Evolutionary conservation across 176 grass and related monocot genomes (phyloP).

Genomic region (Oryza nivara): DNA sequence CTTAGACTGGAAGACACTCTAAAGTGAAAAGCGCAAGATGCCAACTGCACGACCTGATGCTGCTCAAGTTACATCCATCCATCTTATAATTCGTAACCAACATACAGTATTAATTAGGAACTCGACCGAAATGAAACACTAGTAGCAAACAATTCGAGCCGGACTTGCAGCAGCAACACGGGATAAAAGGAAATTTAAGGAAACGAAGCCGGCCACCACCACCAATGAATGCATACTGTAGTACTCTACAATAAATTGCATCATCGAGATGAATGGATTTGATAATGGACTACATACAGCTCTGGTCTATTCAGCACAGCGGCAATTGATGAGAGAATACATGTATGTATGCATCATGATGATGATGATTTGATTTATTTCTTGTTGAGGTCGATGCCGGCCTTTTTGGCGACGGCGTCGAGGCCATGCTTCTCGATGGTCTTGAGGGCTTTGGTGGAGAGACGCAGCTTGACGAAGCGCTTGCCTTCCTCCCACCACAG

Average conservation of each 20-base stretch:
- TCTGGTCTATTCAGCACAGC: too few species aligned
- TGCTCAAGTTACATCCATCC: too few species aligned
- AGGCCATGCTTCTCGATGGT: conserved; percentile 94
- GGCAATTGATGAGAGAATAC: too few species aligned
- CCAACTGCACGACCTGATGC: too few species aligned
- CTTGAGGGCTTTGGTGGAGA: conserved; percentile 85
- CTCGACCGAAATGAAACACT: too few species aligned
- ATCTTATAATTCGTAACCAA: too few species aligned
- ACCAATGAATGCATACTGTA: background rate
- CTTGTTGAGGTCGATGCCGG: conserved; percentile 80
- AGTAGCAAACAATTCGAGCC: background rate
- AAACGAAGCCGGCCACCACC: background rate
- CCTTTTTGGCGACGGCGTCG: conserved; percentile 84
- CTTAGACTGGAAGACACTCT: too few species aligned
- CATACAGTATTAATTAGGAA: too few species aligned
- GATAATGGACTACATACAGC: background rate
- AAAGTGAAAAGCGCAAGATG: too few species aligned
- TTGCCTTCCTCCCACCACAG: conserved; percentile 93
- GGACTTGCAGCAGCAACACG: background rate
- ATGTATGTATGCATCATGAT: background rate
- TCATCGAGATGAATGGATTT: background rate
- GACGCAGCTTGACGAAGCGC: conserved; percentile 71
- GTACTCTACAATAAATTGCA: too few species aligned
- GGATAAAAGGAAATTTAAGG: background rate
- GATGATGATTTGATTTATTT: conserved; percentile 8